Evolutionary conservation across 2,329 filamentous ascomycete genomes (phyloP), one percentile per base, ranked within the genome.

Genomic region (Penicillium oxalicum): DNA sequence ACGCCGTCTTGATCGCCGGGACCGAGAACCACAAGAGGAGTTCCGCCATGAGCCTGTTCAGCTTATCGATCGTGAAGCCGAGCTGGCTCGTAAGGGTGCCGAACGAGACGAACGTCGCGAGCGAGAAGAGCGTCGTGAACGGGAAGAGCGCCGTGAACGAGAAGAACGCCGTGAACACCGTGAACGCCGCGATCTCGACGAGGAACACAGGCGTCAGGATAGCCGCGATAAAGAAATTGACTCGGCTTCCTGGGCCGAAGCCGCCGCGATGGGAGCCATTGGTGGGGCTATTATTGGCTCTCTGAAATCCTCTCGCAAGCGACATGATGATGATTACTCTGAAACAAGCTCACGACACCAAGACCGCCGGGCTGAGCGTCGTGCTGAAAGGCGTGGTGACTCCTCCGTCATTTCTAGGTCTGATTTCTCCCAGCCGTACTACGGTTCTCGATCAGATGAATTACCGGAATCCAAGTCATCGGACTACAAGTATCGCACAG

Each of bases 221-320:
- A 47, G 55, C 4, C 36, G 40, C 24, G 47, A 47, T 9, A 56
- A 48, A 45, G 71, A 56, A 67, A 70, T 45, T 32, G 54, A 58
- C 7, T 60, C 60, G 2, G 60, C 58, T 18, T 65, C 65, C 7
- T 66, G 65, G 64, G 60, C 62, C 42, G 61, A 59, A 25, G 60
- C 64, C 42, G 75, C 75, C n/a, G 69, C 75, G 11, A 74, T 74
- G 28, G 77, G 74, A 25, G 75, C 75, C 8, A 66, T 77, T 18
- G 76, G 76, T 11, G 76, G 74, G 36, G 70, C 70, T 25, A 68
- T 74, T 35, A 73, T 71, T 39, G 69, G 75, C 42, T 69, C 72
- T 12, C 68, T 73, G 44, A 66, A 71, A 9, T 64, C 47, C 3
- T 54, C 60, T 37, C 63, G 61, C 37, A 58, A 58, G 43, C 49